Percentiles rank a stretch among this genome's conserved stretches.
Conservation (phyloP, 108 stramenopile genomes). For the Cyclostephanos invisitatus region DNA sequence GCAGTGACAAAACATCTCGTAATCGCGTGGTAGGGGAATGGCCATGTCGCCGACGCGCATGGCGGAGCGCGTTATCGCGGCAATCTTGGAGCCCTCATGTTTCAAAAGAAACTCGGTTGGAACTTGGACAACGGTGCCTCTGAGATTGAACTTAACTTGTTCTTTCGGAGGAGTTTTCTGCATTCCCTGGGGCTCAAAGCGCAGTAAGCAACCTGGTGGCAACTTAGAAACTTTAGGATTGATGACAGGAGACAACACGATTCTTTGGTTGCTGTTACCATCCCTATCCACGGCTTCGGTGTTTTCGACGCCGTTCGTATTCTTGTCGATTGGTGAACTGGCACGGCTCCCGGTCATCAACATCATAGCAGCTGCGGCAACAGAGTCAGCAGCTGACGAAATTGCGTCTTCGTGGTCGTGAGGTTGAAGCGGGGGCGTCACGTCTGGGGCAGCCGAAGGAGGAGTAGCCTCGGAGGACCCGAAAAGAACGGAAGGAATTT, state of each 20-base stretch:
- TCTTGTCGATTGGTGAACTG: neutral
- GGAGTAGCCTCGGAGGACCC: neutral
- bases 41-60: slow-evolving; percentile 17
- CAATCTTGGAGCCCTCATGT: slow-evolving; percentile 16
- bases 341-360: slow-evolving; percentile 4
- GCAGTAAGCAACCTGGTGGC: neutral
- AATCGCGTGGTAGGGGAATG: slow-evolving; percentile 18
- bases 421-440: neutral
- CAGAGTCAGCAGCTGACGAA: slow-evolving; percentile 7
- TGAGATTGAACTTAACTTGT: slow-evolving; percentile 6
- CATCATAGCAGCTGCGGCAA: slow-evolving; percentile 9
- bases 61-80: slow-evolving; percentile 15
- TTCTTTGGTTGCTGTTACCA: neutral
- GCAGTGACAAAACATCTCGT: slow-evolving; percentile 22
- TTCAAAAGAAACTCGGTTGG: slow-evolving; percentile 11
- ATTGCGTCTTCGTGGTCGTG: neutral
- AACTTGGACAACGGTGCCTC: slow-evolving; percentile 19
- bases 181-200: neutral
- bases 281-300: neutral
- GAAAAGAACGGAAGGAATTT: neutral
- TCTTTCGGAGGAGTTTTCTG: neutral
- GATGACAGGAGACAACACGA: neutral
- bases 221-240: neutral
- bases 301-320: neutral
- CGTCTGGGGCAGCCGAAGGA: neutral